These are phyloP conservation scores for Oryza australiensis DNA, from an alignment of 176 grass and related monocot species.

Conservation along the genomic window DNA sequence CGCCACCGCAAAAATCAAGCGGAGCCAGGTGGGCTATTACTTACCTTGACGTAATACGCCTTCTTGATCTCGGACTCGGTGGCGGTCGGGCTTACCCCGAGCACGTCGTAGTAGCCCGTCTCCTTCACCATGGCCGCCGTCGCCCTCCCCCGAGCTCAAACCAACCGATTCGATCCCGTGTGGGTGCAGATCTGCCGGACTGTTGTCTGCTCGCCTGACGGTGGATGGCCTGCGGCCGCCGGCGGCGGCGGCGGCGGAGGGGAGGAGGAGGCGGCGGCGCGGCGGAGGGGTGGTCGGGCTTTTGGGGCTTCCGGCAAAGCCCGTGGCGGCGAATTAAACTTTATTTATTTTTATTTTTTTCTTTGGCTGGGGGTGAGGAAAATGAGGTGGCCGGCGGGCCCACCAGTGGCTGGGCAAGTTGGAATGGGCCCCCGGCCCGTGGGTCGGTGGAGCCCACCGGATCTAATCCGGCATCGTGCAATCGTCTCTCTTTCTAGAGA, in stretches of 20 bases:
- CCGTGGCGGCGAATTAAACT: slow-evolving; percentile 9
- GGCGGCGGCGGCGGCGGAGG: slow-evolving; percentile 8
- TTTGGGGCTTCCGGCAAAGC: slow-evolving; percentile 42
- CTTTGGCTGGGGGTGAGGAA: background rate
- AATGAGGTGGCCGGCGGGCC: background rate
- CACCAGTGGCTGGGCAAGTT: background rate
- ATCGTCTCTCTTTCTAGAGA: no score
- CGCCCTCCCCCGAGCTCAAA: background rate
- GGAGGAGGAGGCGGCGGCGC: slow-evolving; percentile 3
- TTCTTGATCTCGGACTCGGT: slow-evolving; percentile 97
- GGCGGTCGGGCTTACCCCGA: slow-evolving; percentile 70
- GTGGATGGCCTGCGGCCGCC: background rate
- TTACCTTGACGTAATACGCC: slow-evolving; percentile 92
- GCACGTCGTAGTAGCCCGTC: slow-evolving; percentile 90
- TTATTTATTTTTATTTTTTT: slow-evolving; percentile 6
- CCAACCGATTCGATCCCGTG: background rate
- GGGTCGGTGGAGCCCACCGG: no score
- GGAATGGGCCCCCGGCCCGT: background rate
- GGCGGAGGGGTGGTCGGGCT: slow-evolving; percentile 15
- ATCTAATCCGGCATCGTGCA: background rate
- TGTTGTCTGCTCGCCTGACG: background rate
- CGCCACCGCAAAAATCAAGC: background rate
- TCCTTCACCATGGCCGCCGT: slow-evolving; percentile 76
- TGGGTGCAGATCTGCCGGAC: background rate
- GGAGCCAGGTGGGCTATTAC: background rate